Evolutionary conservation across 495 filamentous ascomycete species (phyloP), one percentile per base, ranked within the genome.

Genomic region (Elaphomyces granulatus): DNA sequence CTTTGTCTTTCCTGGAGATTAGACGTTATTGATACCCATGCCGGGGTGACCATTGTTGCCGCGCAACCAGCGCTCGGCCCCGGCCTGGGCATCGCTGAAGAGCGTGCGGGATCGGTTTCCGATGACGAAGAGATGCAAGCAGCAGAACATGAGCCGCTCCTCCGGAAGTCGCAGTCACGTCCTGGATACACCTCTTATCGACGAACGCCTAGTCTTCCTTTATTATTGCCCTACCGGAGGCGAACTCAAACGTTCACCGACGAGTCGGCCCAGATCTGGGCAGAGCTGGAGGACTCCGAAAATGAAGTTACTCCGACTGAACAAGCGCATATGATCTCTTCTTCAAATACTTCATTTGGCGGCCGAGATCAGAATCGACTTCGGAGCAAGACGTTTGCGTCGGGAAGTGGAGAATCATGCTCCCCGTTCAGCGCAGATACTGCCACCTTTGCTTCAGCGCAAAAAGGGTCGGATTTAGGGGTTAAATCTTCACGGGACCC

Each of bases 1-100:
- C 66, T 99, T 3, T 87, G 85, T 32, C 71, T 99, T 4, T 94
- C 85, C 15, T 99, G 90, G 90, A 76, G 92, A 32, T 72, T 99
- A 23, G 79, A 83, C 49, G 79, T 82, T 40, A 77, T 76, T 58
- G 51, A 81, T 55, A 53, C 58, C 57, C 52, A 80, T 46, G 26
- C 74, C 58, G 41, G 65, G 54, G 53, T 67, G 50, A 40, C 59
- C 36, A 41, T 63, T 41, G 45, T 64, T 47, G 50, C 52, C 6
- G 50, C 55, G 20, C 64, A 68, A 42, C 60, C 61, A 6, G 55
- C 51, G 12, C 50, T 70, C 33, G 64, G 60, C 0, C 58, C 66
- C 4, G 64, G 64, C 20, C 60, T 70, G 61, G 61, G 52, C 4
- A 44, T 63, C 18, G 45, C 66, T 15, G 64, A 68, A 32, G 64